Base-by-base conservation (phyloP, 106 monocot species). In the Vanilla planifolia region DNA sequence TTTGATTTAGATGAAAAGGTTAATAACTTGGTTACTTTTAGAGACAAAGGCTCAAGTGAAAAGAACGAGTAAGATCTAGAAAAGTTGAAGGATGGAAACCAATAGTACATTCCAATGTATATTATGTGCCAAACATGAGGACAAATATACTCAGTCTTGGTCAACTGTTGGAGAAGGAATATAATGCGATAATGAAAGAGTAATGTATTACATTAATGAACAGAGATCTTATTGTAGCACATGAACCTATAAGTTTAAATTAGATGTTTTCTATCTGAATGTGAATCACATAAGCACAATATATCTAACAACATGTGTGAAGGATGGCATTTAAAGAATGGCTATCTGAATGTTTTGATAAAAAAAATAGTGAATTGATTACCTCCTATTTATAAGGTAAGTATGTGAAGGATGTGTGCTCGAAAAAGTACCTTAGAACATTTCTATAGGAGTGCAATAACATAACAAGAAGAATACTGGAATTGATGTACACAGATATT, bases 1-100 rank as follows among this genome's bases (percentile, higher is more conserved):
- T 8, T 15, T 13, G 16, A 43, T 15, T 15, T 43, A 43, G 14
- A 43, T 43, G 43, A 43, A 15, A 43, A 15, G 6, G 43, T 43
- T 15, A 43, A 43, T 11, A 15, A 15, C 43, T 43, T 15, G 3
- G 16, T 15, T 43, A 43, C 43, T 0, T 43, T 43, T 15, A 15
- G 43, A 43, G 43, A 43, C 6, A 43, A 43, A 43, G 43, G 43
- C 43, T 11, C 43, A 43, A 43, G 43, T 43, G n/a, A n/a, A n/a
- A n/a, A n/a, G 11, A 43, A 43, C 8, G 43, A 8, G 14, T 13
- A 43, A 43, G 14, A 2, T 43, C 6, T 43, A 15, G 16, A 13
- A 2, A 43, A 43, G 14, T 43, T 15, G 14, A 15, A 43, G 16
- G 43, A 43, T 7, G 14, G 9, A 37, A 37, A n/a, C n/a, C n/a